Evolutionary conservation across 2,329 filamentous ascomycete genomes (phyloP), one percentile per base, ranked within the genome.

Genomic region (Hypoxylon sp.): DNA sequence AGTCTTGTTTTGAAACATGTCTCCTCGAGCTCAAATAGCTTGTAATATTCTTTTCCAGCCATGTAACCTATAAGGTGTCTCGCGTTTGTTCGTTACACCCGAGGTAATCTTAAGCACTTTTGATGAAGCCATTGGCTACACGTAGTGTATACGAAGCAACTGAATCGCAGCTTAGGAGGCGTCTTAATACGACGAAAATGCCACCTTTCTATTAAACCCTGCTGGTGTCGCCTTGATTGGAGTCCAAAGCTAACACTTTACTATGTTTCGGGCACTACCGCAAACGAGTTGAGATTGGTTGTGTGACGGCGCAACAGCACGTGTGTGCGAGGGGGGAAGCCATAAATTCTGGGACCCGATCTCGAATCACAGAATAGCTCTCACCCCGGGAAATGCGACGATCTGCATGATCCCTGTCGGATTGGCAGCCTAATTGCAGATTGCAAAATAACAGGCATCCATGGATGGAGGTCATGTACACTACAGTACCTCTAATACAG

Each of bases 331-430:
- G 67, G 67, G 55, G 46, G 68, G 53, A 63, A 56, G 64, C 51
- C 50, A 63, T 53, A 29, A 70, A 70, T 73, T 74, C 73, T 73
- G 68, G 71, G 65, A 70, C 70, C 66, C 65, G 72, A 73, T 74
- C 74, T 75, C 69, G 67, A 76, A 75, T 73, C 68, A 73, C 57
- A 72, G 69, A 67, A 70, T 71, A 64, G 70, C 68, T 63, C 60
- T 70, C 64, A 68, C 72, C 72, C 75, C 74, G 58, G 71, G 72
- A 77, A 76, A 77, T 75, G 74, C 75, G 67, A 74, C 68, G 77
- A 78, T 78, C 76, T 74, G 72, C 77, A 73, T 31, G 31, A 77
- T 67, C 76, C 76, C 73, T 78, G 76, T 70, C 58, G 68, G 63
- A 58, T 56, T 65, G 64, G 67, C 63, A 35, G 52, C 55, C 70